Evolutionary conservation across 2,329 filamentous ascomycete species (phyloP), one percentile per base, ranked within the genome.

Genomic region (Akanthomyces dipterigenus): DNA sequence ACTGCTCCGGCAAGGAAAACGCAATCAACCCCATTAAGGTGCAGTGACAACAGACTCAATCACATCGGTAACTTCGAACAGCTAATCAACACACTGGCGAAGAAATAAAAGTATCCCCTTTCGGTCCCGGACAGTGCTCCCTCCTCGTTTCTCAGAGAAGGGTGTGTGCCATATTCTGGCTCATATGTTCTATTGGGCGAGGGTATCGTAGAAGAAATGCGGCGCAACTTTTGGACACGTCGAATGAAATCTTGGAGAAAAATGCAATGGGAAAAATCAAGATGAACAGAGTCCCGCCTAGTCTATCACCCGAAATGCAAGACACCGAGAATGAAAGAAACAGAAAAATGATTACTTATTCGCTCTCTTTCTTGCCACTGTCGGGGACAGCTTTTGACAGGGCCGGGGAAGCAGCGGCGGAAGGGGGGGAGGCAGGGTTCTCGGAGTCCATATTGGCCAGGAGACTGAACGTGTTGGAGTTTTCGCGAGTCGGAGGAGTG

Each of bases 381-480:
- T 83, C 83, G 64, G 83, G 80, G 64, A 80, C 80, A 64, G 80
- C 82, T 77, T 89, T 89, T 65, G 85, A 77, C 70, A 88, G 72
- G 62, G 84, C 82, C 53, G 88, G 88, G 60, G 88, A 90, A 62
- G 83, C 85, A 65, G 85, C 79, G 54, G 85, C 82, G 64, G 87
- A 88, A 61, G 88, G 87, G 69, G 89, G 88, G 67, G 89, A 91
- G 69, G 84, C 81, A 64, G 82, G 86, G 75, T 83, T 80, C 71
- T 85, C 83, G 67, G 79, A 80, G 69, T 83, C 86, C 84, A 80
- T 82, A 70, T 78, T 84, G 69, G 82, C 83, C 64, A 86, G 77
- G 65, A 85, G 76, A 71, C 83, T 93, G 80, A 96, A 99, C 68
- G 93, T 88, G 80, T 99, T 99, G 67, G 88, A 86, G 71, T 69